Evolutionary conservation across 2,329 filamentous ascomycete species (phyloP).

Genomic region (Paracorniculantispora psalliotae): DNA sequence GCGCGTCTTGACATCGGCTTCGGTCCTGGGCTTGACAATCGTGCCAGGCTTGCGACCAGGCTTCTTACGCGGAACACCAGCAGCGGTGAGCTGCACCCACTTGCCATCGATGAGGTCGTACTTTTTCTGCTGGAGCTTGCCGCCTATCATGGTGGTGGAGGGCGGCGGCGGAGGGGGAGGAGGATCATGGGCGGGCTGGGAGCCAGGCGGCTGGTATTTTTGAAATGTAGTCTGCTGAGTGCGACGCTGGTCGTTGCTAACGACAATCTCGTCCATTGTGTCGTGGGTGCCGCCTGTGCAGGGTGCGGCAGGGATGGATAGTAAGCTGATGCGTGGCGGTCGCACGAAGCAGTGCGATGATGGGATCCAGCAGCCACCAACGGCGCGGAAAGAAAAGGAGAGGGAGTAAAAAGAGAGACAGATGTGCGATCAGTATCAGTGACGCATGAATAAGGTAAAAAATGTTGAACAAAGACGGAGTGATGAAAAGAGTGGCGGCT

Average conservation of each 20-base stretch:
- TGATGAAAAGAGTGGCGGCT: background rate
- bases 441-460: background rate
- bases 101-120: slow-evolving; percentile 34
- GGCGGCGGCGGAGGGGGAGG: slow-evolving; percentile 18
- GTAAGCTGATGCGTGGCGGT: slow-evolving; percentile 11
- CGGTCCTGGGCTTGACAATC: slow-evolving; percentile 40
- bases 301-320: slow-evolving; percentile 4
- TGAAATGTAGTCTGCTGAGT: slow-evolving; percentile 25
- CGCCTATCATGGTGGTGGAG: slow-evolving; percentile 2
- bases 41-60: slow-evolving; percentile 61
- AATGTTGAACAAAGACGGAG: background rate
- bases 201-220: slow-evolving; percentile 20
- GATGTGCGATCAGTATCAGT: background rate
- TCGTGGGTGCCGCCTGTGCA: slow-evolving; percentile 20
- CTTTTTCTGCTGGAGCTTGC: slow-evolving; percentile 21
- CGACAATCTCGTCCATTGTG: slow-evolving; percentile 48
- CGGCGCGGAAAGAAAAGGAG: background rate
- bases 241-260: slow-evolving; percentile 35
- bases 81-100: slow-evolving; percentile 49
- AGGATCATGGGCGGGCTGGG: slow-evolving; percentile 27
- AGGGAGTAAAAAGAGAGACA: background rate
- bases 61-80: slow-evolving; percentile 57
- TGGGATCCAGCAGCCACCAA: background rate
- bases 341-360: slow-evolving; percentile 1
- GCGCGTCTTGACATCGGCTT: slow-evolving; percentile 42